A percentile compares a stretch with the other conserved stretches of the same genome.
Evolutionary conservation across 345 rosid species (phyloP).

Genomic region (Citrus medica): DNA sequence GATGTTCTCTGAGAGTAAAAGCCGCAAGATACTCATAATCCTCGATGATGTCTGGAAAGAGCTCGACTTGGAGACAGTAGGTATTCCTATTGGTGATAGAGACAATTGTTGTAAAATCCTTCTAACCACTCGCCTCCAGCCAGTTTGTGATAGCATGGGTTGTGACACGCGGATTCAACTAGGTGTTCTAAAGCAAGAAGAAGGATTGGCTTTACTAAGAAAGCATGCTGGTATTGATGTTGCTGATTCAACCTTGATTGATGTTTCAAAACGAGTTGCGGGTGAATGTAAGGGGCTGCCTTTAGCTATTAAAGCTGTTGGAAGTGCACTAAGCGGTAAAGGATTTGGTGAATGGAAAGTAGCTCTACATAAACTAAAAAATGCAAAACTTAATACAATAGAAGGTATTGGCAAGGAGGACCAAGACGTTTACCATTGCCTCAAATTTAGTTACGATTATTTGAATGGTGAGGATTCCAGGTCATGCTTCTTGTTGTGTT

Average conservation of each 20-base stretch:
- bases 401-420: not conserved
- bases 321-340: not conserved
- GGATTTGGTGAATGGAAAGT: not conserved
- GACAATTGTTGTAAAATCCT: not conserved
- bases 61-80: not conserved
- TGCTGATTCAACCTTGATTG: not conserved
- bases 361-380: not conserved
- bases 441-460: not conserved
- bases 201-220: not conserved
- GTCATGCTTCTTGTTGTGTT: constrained; percentile 7
- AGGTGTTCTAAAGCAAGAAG: not conserved
- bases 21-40: not conserved
- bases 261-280: not conserved
- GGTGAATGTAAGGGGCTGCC: not conserved
- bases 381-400: not conserved
- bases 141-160: not conserved
- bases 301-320: not conserved
- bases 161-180: not conserved
- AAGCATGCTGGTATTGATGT: not conserved
- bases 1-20: not conserved
- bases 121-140: not conserved
- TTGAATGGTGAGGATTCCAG: not conserved
- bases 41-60: not conserved
- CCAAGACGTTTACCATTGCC: not conserved
- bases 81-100: not conserved